phyloP scores from a whole-genome alignment of 148 eudicot genomes.

The Fagopyrum homotropicum region DNA sequence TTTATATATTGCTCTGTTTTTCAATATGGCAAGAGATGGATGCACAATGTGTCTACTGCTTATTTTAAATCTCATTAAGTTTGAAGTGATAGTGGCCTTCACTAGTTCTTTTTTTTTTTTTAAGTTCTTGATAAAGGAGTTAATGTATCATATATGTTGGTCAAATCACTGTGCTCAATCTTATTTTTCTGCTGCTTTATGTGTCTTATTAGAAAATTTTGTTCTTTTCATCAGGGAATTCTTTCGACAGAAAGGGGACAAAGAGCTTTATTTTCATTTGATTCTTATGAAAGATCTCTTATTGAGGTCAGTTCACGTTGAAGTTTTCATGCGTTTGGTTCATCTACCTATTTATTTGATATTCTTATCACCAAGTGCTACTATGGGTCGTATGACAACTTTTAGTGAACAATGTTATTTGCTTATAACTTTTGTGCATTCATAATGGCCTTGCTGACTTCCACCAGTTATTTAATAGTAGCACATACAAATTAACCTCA shows the following conservation, averaged over 20 bases:
- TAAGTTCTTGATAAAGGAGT: no score
- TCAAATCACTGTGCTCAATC: background rate
- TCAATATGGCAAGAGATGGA: background rate
- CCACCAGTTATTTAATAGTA: background rate
- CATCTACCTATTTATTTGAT: background rate
- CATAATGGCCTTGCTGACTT: background rate
- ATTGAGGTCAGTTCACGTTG: constrained; percentile 50
- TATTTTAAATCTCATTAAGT: background rate
- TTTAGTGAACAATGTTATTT: background rate
- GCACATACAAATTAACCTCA: no score
- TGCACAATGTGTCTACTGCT: background rate
- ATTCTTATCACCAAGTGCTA: background rate
- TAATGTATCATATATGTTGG: background rate
- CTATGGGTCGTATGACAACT: background rate
- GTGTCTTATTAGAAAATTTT: background rate
- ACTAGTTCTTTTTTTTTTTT: background rate
- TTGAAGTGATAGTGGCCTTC: background rate
- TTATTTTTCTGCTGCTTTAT: background rate
- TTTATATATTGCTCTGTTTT: background rate
- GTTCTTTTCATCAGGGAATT: constrained; percentile 53
- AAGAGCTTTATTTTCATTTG: constrained; percentile 55
- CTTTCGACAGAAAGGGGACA: constrained; percentile 89
- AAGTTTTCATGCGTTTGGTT: background rate
- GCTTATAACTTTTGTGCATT: background rate
- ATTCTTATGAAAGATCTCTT: constrained; percentile 75